Percentiles rank a stretch among this genome's conserved stretches.
Evolutionary conservation across 1,284 basidiomycete genomes (phyloP).

Genomic region (Ceratobasidium sp.): DNA sequence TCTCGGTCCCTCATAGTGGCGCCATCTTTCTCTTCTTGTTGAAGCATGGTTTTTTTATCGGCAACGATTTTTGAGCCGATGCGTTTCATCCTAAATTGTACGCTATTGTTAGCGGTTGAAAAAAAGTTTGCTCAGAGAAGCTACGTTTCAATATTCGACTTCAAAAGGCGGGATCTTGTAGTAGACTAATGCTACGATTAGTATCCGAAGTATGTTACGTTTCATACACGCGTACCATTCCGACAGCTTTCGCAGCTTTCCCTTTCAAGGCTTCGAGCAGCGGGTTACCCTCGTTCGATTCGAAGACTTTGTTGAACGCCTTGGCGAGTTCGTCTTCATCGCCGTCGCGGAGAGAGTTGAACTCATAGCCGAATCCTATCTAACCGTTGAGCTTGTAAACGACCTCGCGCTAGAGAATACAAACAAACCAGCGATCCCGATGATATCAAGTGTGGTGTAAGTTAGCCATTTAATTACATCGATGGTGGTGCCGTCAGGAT

Average conservation of each 20-base stretch:
- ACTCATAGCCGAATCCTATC: neutral
- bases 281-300: constrained; percentile 17
- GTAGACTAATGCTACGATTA: constrained; percentile 41
- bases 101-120: neutral
- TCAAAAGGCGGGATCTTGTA: constrained; percentile 42
- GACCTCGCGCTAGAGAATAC: neutral
- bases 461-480: constrained; percentile 55
- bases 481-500: constrained; percentile 45
- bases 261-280: neutral
- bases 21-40: constrained; percentile 33
- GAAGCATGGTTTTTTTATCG: constrained; percentile 53
- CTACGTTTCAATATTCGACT: constrained; percentile 8
- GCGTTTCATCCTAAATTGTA: constrained; percentile 46
- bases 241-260: neutral
- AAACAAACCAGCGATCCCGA: constrained; percentile 54
- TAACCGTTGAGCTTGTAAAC: neutral
- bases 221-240: constrained; percentile 31
- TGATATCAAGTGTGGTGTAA: constrained; percentile 57
- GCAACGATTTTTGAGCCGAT: constrained; percentile 53
- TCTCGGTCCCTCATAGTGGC: constrained; percentile 47
- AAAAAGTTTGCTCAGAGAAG: neutral
- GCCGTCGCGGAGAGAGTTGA: constrained; percentile 49
- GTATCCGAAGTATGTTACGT: neutral
- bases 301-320: constrained; percentile 50
- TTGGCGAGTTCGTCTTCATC: constrained; percentile 49